Percentiles rank a stretch among this genome's conserved stretches.
Evolutionary conservation across 2,329 filamentous ascomycete genomes (phyloP).

Genomic region (Claviceps monticola): DNA sequence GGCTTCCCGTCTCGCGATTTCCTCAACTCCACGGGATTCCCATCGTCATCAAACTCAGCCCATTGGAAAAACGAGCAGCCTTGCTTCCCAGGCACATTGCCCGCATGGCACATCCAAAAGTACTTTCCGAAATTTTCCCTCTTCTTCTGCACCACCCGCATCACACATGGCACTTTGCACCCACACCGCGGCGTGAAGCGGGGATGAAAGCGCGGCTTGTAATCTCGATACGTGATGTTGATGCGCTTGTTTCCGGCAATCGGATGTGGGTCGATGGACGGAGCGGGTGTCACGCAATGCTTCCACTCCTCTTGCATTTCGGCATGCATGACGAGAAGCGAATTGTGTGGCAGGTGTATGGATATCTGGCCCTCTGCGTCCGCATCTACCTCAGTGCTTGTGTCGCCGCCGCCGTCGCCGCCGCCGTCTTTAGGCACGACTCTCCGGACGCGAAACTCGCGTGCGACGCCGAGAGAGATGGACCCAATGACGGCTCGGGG

Average conservation of each 20-base stretch:
- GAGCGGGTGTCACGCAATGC: slow-evolving; percentile 64
- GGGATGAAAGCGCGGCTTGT: slow-evolving; percentile 65
- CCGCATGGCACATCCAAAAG: slow-evolving; percentile 87
- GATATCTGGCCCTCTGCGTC: slow-evolving; percentile 75
- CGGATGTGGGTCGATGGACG: slow-evolving; percentile 72
- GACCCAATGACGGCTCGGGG: slow-evolving; percentile 82
- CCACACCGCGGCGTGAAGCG: slow-evolving; percentile 62
- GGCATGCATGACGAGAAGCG: slow-evolving; percentile 86
- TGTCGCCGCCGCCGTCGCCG: slow-evolving; percentile 4
- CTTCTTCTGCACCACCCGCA: slow-evolving; percentile 70
- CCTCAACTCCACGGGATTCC: slow-evolving; percentile 42
- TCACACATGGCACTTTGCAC: slow-evolving; percentile 53
- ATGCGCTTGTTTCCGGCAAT: slow-evolving; percentile 68
- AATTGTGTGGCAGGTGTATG: slow-evolving; percentile 90
- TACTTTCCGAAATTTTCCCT: slow-evolving; percentile 65
- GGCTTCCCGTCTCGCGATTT: no score
- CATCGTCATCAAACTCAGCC: slow-evolving; percentile 78
- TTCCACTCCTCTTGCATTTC: slow-evolving; percentile 99
- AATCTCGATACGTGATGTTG: slow-evolving; percentile 89
- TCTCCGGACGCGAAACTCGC: slow-evolving; percentile 78
- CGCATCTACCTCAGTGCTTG: slow-evolving; percentile 27
- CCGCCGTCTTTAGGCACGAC: slow-evolving; percentile 47
- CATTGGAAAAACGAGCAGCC: slow-evolving; percentile 71
- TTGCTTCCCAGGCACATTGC: slow-evolving; percentile 53
- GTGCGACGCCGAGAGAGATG: slow-evolving; percentile 77